Evolutionary conservation across 148 eudicot genomes (phyloP).

Genomic region (Rhododendron kiyosumense): DNA sequence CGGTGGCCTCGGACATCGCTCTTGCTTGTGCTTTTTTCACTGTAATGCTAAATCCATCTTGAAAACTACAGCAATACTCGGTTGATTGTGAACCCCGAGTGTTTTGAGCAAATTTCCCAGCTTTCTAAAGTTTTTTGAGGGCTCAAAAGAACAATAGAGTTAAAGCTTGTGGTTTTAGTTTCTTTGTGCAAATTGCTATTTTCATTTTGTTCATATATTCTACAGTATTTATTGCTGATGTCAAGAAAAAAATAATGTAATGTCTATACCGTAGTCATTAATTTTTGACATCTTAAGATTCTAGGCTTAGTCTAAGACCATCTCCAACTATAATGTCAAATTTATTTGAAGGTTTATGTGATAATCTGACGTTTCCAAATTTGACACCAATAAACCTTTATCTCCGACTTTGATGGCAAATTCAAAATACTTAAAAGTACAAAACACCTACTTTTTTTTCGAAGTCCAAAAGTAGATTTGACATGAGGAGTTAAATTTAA

Average conservation of each 20-base stretch:
- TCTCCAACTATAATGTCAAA: too few relatives aligned
- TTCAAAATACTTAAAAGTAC: too few relatives aligned
- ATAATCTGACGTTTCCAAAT: too few relatives aligned
- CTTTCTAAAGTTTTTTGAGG: background rate
- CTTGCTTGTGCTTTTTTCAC: background rate
- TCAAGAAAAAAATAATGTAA: background rate
- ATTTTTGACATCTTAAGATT: background rate
- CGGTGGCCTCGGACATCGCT: background rate
- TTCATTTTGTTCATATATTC: background rate
- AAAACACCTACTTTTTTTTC: too few relatives aligned
- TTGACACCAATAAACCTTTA: too few relatives aligned
- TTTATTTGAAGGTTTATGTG: too few relatives aligned
- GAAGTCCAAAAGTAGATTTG: too few relatives aligned
- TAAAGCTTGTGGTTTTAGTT: background rate
- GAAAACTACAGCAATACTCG: background rate
- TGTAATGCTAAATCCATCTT: background rate
- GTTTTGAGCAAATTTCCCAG: background rate
- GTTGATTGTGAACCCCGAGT: background rate
- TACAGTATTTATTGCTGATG: background rate
- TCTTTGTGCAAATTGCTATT: background rate
- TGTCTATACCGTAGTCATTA: background rate
- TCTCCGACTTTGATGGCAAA: too few relatives aligned
- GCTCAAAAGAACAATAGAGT: background rate
- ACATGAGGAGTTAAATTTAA: too few relatives aligned
- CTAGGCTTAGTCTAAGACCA: background rate